Base-by-base conservation (phyloP, 306 rosid genomes). In the Adenanthera pavonina region DNA sequence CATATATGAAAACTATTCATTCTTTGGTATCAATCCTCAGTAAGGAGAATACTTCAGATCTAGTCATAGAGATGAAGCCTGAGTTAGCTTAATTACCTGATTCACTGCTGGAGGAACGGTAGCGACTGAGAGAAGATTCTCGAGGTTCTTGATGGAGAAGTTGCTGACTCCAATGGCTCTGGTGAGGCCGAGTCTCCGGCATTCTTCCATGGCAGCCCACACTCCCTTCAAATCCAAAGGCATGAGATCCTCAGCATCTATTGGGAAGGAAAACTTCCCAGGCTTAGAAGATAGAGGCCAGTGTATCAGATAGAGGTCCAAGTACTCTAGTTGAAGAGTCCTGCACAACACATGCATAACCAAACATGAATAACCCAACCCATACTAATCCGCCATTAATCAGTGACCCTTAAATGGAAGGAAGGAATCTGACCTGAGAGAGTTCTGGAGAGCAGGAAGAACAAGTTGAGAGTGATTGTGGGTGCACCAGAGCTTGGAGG, bases 101-200 rank as follows among this genome's bases (percentile, higher is more conserved):
- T 88, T 84, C 35, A 86, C 89, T 0, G 86, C 85, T 0, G 88
- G 92, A 54, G 48, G 88, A 20, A 56, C 53, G 40, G 81, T 76
- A 0, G 89, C 81, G 36, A 86, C 54, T 0, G 85, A 69, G 6
- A 87, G 82, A 3, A 87, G 84, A 41, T 69, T 81, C 33, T 84
- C 67, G 41, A 88, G 89, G 78, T 88, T 86, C 76, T 82, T 84
- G 34, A 77, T 65, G 2, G 91, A 87, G 88, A 89, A 89, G 80
- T 89, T 89, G 82, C 92, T 89, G 13, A 89, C 89, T 1, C 92
- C 89, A 3, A 89, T 87, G 36, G 89, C 82, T 77, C 53, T 87
- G 0, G 90, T 79, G 75, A 87, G 88, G 5, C 84, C 88, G 16
- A 89, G 87, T 15, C 43, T 87, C 14, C 81, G 85, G 30, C 83